These are phyloP conservation scores for Dactylonectria macrodidyma DNA, from an alignment of 2,329 filamentous ascomycete species.

Conservation along the genomic window DNA sequence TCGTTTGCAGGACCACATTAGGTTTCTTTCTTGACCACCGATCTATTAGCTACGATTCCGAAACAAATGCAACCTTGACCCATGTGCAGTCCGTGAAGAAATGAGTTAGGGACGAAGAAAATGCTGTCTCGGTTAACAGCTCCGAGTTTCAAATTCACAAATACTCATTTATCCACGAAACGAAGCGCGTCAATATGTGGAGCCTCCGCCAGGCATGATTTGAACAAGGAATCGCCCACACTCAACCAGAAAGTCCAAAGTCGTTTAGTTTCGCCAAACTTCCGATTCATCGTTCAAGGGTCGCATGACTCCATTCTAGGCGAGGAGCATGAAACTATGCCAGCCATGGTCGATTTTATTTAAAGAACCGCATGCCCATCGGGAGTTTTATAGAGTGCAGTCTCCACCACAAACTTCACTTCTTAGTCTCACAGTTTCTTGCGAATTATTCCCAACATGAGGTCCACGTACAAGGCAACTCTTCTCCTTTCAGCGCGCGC, in stretches of 20 bases:
- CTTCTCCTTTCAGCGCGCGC: constrained; percentile 28
- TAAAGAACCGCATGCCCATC: background rate
- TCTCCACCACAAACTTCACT: background rate
- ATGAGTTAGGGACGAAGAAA: constrained; percentile 3
- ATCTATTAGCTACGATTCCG: background rate
- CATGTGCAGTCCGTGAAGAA: background rate
- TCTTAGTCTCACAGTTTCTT: background rate
- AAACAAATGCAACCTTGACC: background rate
- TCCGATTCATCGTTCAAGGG: background rate
- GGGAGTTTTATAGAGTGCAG: background rate
- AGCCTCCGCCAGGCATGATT: background rate
- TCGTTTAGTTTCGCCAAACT: background rate
- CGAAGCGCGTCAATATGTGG: background rate
- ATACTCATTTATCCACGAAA: background rate
- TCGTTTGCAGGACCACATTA: background rate
- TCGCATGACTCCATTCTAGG: constrained; percentile 3
- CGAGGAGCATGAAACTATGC: background rate
- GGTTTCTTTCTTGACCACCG: background rate
- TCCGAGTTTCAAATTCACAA: background rate
- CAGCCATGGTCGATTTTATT: background rate
- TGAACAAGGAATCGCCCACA: too few species aligned
- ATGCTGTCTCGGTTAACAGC: background rate
- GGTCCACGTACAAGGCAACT: background rate
- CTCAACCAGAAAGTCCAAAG: background rate
- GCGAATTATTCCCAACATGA: background rate